A percentile compares a stretch with the other conserved stretches of the same genome.
Conservation (phyloP, 2,329 filamentous ascomycete species). For the Raffaelea ambrosiae region DNA sequence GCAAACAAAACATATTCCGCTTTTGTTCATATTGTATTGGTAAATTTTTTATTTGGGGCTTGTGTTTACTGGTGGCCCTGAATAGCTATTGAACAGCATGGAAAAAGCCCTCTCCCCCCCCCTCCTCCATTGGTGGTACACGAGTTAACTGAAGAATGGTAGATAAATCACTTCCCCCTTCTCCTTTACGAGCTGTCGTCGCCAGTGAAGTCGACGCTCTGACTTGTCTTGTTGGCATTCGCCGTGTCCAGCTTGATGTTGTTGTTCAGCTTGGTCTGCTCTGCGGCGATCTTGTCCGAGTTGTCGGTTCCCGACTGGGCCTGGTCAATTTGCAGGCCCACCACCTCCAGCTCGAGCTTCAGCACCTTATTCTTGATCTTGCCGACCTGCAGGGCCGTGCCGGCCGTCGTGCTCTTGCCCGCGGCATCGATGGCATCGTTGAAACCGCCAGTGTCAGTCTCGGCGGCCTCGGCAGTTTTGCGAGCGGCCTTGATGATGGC, state of each 20-base stretch:
- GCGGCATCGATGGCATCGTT: constrained; percentile 44
- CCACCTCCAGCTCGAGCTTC: constrained; percentile 44
- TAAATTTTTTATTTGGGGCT: too few species aligned
- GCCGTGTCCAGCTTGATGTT: constrained; percentile 35
- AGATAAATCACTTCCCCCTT: not conserved
- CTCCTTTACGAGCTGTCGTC: constrained; percentile 7
- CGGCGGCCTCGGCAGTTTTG: constrained; percentile 43
- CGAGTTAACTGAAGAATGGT: too few species aligned
- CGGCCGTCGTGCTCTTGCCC: constrained; percentile 27
- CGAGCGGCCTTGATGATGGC: constrained; percentile 41
- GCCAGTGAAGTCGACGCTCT: constrained; percentile 26
- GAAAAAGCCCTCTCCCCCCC: not conserved
- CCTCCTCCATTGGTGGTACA: not conserved
- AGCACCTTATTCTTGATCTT: constrained; percentile 56
- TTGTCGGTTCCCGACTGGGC: constrained; percentile 37
- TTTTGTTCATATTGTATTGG: too few species aligned
- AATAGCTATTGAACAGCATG: not conserved
- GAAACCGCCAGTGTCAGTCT: constrained; percentile 40
- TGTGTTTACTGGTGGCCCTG: too few species aligned
- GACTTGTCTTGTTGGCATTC: constrained; percentile 24
- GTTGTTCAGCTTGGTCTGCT: constrained; percentile 43
- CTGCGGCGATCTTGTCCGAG: constrained; percentile 31
- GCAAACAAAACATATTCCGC: not conserved
- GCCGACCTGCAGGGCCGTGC: constrained; percentile 38
- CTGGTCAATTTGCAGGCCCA: constrained; percentile 40